These are phyloP conservation scores for Mortierella antarctica DNA, from an alignment of 192 early-diverging fungal species.

Conservation along the genomic window DNA sequence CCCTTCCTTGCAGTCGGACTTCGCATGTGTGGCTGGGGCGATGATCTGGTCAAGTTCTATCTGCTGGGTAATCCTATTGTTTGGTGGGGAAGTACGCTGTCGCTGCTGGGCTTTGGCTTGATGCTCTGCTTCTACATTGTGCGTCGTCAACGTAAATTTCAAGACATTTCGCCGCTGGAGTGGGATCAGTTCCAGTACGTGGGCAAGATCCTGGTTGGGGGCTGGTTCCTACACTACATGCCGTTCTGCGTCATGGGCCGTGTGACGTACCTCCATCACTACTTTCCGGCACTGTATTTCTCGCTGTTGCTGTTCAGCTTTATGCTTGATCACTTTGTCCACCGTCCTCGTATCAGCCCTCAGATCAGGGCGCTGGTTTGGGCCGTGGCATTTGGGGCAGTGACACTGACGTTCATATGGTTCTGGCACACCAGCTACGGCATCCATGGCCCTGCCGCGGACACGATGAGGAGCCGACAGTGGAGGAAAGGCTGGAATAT, in stretches of 20 bases:
- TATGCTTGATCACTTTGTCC: slow-evolving; percentile 77
- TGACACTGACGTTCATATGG: slow-evolving; percentile 71
- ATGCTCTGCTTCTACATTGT: slow-evolving; percentile 66
- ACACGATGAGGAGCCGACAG: slow-evolving; percentile 64
- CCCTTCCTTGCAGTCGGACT: slow-evolving; percentile 87
- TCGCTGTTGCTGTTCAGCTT: slow-evolving; percentile 82
- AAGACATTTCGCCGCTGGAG: slow-evolving; percentile 59
- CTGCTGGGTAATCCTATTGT: slow-evolving; percentile 93
- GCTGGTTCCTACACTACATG: slow-evolving; percentile 95
- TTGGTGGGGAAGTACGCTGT: slow-evolving; percentile 83
- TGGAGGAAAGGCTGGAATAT: slow-evolving; percentile 90
- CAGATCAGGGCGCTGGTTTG: slow-evolving; percentile 52
- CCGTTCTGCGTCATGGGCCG: slow-evolving; percentile 98
- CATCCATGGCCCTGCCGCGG: slow-evolving; percentile 71
- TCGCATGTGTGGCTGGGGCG: slow-evolving; percentile 95
- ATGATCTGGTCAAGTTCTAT: slow-evolving; percentile 87
- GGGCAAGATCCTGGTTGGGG: slow-evolving; percentile 78
- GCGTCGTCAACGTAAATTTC: slow-evolving; percentile 70
- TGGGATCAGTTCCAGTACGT: slow-evolving; percentile 82
- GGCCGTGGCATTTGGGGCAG: slow-evolving; percentile 51
- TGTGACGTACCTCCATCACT: slow-evolving; percentile 96
- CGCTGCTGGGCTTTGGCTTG: slow-evolving; percentile 62
- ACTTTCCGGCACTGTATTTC: slow-evolving; percentile 97
- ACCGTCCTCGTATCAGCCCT: neutral
- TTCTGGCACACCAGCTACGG: slow-evolving; percentile 90